Evolutionary conservation across 257 asterid species (phyloP).

Genomic region (Solanum stenotomum): DNA sequence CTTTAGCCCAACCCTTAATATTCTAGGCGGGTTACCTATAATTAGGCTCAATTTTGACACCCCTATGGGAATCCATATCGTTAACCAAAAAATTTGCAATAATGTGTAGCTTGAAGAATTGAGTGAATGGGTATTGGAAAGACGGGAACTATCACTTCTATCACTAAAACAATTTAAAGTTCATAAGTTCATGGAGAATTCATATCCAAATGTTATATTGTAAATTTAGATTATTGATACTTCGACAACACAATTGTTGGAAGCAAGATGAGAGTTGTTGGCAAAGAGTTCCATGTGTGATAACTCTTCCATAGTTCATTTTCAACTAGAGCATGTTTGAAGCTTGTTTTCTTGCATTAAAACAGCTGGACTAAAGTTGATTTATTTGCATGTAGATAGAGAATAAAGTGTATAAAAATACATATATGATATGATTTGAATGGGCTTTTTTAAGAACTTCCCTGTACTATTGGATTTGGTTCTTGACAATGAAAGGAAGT

Average conservation of each 20-base stretch:
- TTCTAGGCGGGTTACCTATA: too few species aligned
- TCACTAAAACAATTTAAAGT: background rate
- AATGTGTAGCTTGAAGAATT: background rate
- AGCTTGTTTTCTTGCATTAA: background rate
- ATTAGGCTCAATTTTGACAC: too few species aligned
- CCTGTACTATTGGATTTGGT: background rate
- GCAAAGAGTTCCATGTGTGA: background rate
- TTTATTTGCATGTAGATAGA: background rate
- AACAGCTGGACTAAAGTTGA: background rate
- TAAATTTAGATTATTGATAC: background rate
- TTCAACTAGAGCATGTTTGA: background rate
- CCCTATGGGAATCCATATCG: too few species aligned
- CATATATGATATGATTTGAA: background rate
- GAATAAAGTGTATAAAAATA: background rate
- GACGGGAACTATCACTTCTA: background rate
- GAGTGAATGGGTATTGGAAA: background rate
- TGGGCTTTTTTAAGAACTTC: background rate
- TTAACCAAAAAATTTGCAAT: background rate
- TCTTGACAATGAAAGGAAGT: background rate
- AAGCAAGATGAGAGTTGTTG: background rate
- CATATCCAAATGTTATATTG: background rate
- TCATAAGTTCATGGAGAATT: background rate
- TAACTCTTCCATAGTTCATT: background rate
- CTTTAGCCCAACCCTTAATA: too few species aligned
- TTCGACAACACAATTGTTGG: background rate